Percentiles rank a stretch among this genome's conserved stretches.
These are phyloP conservation scores for Conidiobolus incongruus DNA, from an alignment of 371 early-diverging fungal genomes.

Conservation along the genomic window DNA sequence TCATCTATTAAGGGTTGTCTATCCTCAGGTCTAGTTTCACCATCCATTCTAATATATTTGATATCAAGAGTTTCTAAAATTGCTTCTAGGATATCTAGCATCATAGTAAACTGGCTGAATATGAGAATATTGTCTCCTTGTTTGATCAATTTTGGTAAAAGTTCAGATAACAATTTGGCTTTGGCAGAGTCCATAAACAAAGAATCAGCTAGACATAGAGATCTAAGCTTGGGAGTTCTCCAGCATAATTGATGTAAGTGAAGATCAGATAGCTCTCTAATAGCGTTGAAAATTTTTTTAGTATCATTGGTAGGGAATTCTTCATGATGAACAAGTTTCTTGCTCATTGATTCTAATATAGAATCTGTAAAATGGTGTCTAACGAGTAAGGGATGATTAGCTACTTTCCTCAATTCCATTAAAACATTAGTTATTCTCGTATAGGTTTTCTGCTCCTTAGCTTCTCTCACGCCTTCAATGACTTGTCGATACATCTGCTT, in stretches of 20 bases:
- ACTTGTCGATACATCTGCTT: too few species aligned
- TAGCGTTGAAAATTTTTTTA: slow-evolving; percentile 16
- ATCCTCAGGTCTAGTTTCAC: slow-evolving; percentile 48
- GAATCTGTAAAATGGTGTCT: too few species aligned
- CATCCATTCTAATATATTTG: slow-evolving; percentile 69
- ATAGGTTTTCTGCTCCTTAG: too few species aligned
- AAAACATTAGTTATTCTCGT: slow-evolving; percentile 7
- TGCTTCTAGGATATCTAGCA: slow-evolving; percentile 68
- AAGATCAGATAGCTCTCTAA: too few species aligned
- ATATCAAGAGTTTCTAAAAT: slow-evolving; percentile 23
- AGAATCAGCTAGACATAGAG: too few species aligned
- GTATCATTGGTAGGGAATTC: slow-evolving; percentile 35
- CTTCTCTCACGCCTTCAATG: too few species aligned
- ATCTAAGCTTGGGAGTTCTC: too few species aligned
- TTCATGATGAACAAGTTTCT: too few species aligned
- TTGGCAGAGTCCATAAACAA: slow-evolving; percentile 31
- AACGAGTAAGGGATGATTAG: slow-evolving; percentile 44
- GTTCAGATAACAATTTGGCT: slow-evolving; percentile 65
- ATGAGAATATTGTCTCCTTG: slow-evolving; percentile 82
- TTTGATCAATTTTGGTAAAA: slow-evolving; percentile 48
- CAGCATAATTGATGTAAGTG: too few species aligned
- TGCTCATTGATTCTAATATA: too few species aligned
- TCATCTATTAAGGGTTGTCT: slow-evolving; percentile 39
- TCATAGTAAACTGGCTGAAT: slow-evolving; percentile 83
- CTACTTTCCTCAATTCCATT: slow-evolving; percentile 68